Evolutionary conservation across 2,329 filamentous ascomycete genomes (phyloP), one percentile per base, ranked within the genome.

Genomic region (Fusarium nygamai): DNA sequence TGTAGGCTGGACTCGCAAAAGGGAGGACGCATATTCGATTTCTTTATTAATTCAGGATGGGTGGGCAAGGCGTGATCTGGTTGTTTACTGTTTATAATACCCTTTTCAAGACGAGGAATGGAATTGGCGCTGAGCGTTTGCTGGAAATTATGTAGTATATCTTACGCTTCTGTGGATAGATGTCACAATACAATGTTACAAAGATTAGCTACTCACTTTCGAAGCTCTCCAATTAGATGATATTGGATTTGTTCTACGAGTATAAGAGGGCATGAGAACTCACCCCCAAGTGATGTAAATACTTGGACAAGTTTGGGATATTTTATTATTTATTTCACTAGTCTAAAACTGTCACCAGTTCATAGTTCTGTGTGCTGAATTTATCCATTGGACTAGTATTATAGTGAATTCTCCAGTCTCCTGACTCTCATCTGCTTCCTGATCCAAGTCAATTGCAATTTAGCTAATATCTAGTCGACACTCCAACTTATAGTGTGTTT

Each of bases 1-100:
- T 95, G 93, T 80, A 84, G 91, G 81, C 89, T 98, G 60, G 96
- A 98, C 79, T 90, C 91, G 16, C 93, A 93, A 73, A 98, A 98
- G 82, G 92, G 93, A 1, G 92, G 93, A 24, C 89, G 94, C 74
- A 91, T 98, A 66, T 98, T 96, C 83, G 96, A 98, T 82, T 98
- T 98, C 81, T 95, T 98, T 85, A 93, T 97, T 72, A 94, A 95
- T 80, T 92, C 92, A 64, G 96, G 96, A 6, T 98, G 96, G 95
- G 92, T 98, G 69, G 93, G 92, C 38, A 96, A 97, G 85, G 93
- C 92, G 33, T 97, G 72, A 81, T 63, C 46, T 57, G 61, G 60
- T 67, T 72, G 67, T 66, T 70, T 71, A 48, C 27, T 69, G 51
- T 73, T 62, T 69, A 68, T 68, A 70, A 78, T 78, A 78, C 77